Evolutionary conservation across 2,329 filamentous ascomycete species (phyloP), one percentile per base, ranked within the genome.

Genomic region (Pseudohalonectria lignicola): DNA sequence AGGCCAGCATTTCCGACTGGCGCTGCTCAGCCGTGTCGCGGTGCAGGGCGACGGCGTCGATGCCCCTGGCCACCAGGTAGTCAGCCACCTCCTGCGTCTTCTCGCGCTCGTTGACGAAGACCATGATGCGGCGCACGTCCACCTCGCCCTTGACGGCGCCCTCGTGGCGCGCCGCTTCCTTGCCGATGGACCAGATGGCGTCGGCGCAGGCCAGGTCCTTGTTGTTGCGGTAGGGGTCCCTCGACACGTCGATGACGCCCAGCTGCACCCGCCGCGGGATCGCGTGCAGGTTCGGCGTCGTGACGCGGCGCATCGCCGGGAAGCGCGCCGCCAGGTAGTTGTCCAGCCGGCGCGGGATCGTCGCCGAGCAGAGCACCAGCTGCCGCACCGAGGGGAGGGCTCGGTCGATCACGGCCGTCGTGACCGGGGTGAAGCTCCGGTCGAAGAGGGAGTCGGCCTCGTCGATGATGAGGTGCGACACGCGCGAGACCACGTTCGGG

Each of bases 391-490:
- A 92, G 0, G 90, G 86, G 6, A 78, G 72, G 2, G 82, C 76
- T 41, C 83, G 82, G 52, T 94, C 85, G 45, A 98, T 73, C 47
- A 98, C 85, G 39, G 76, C 73, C 10, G 76, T 82, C 0, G 92
- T 96, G 18, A 82, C 79, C 1, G 86, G 80, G 4, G 83, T 74
- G 64, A 98, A 98, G 42, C 86, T 93, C 41, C 87, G 83, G 61
- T 98, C 93, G 48, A 98, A 76, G 9, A 98, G 76, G 4, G 88
- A 95, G 61, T 98, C 92, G 1, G 93, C 93, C 65, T 98, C 93
- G 55, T 98, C 93, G 35, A 94, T 71, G 42, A 98, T 74, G 10
- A 98, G 71, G 54, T 96, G 86, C 2, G 76, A 79, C 41, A 96
- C 88, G 11, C 86, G 82, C n/a, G 86, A 88, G 26, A 98, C 75